Evolutionary conservation across 2,329 filamentous ascomycete species (phyloP).

Genomic region (Coniochaeta sp.): DNA sequence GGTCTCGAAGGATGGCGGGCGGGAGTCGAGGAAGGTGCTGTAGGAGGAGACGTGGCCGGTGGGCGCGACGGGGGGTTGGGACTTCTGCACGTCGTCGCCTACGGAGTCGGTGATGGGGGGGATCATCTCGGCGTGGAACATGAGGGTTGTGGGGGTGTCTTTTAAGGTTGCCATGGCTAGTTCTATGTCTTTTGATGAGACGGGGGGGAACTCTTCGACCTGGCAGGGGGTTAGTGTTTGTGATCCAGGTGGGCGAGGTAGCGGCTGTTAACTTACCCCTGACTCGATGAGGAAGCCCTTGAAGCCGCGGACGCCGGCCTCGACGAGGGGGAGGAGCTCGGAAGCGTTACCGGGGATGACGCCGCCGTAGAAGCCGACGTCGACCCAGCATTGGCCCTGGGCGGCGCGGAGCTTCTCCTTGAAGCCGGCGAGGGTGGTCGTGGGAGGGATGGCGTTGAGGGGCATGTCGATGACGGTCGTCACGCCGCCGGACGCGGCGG

Average conservation of each 20-base stretch:
- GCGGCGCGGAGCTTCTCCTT: constrained; percentile 81
- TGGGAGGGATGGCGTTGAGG: constrained; percentile 91
- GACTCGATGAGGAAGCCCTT: constrained; percentile 98
- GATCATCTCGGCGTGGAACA: constrained; percentile 99
- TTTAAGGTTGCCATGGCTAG: constrained; percentile 76
- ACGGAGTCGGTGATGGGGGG: constrained; percentile 78
- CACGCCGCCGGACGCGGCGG: constrained; percentile 90
- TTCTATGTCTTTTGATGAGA: constrained; percentile 71
- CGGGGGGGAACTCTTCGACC: constrained; percentile 93
- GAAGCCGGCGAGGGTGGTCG: constrained; percentile 77
- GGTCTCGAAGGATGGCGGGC: constrained; percentile 84
- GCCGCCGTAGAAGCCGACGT: constrained; percentile 97
- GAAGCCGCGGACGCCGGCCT: constrained; percentile 86
- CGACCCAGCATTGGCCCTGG: constrained; percentile 88
- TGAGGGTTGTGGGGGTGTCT: constrained; percentile 78
- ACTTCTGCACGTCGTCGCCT: constrained; percentile 66
- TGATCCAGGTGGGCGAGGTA: background rate
- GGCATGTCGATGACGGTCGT: constrained; percentile 98
- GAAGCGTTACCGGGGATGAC: constrained; percentile 82
- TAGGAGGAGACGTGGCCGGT: constrained; percentile 70
- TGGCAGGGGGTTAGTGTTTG: constrained; percentile 25
- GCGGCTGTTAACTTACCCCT: constrained; percentile 57
- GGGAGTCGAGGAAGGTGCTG: constrained; percentile 83
- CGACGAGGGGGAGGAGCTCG: constrained; percentile 73
- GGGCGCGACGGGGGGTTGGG: constrained; percentile 62